Evolutionary conservation across 164 flowering plant species (phyloP), one percentile per base, ranked within the genome.

Genomic region (Malania oleifera): DNA sequence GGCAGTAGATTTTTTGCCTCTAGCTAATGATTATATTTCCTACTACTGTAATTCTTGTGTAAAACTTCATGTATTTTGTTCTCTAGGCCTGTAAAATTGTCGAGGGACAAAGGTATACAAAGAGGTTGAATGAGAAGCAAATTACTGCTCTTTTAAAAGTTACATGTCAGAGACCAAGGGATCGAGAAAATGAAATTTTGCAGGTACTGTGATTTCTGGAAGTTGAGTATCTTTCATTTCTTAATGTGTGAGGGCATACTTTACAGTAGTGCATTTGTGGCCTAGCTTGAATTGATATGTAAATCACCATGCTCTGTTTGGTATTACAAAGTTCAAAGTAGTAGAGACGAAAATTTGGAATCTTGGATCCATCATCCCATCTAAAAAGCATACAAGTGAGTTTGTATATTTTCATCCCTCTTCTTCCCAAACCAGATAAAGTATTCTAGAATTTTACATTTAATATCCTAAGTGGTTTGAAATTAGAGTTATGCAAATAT

Each of bases 81-180:
- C 60, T 11, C 56, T 60, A 86, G 95, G 86, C 86, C 26, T 86
- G 95, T 75, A 87, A 87, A 75, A 87, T 87, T 64, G 95, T 87
- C 43, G 83, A 71, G 70, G 95, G 95, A 47, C 95, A 87, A 58
- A 67, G 95, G 2, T 84, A 84, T 66, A 75, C 95, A n/a, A 84
- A 87, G 61, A 80, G 90, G 61, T 69, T 87, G 70, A 87, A 84
- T 71, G 95, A 87, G 64, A 87, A 55, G 71, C 95, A 87, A 67
- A 87, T 87, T 29, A 87, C 95, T 9, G 73, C 83, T 54, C 84
- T 87, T 19, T 51, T 87, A 52, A 87, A 80, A 73, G 90, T 87
- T 68, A 87, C 95, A 26, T 87, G 90, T 59, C 88, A 87, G 69
- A 79, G 95, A 62, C 95, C 95, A 7, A 76, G 72, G 62, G 90